Base-by-base conservation (phyloP, 208 protist genomes). In the Crithidia bombi region DNA sequence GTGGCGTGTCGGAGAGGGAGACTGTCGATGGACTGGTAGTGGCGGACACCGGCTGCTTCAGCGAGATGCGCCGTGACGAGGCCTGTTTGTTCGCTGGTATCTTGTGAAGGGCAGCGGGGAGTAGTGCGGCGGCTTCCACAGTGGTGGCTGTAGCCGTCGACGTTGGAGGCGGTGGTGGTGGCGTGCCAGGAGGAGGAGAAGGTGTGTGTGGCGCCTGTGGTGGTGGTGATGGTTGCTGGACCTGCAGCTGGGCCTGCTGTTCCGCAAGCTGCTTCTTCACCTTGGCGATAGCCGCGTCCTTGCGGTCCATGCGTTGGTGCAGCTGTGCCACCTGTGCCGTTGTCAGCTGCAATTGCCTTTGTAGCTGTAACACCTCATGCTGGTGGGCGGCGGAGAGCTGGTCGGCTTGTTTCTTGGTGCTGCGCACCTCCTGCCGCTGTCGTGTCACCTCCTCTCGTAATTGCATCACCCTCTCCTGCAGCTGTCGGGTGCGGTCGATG, bases 391-490 rank as follows among this genome's bases (percentile, higher is more conserved):
- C 75, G 17, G 55, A 49, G 38, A 76, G 64, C 69, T 75, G 65
- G 19, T 71, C 64, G 41, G 72, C 59, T 9, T 75, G 70, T 61
- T 81, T 67, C 62, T 86, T 73, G 36, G 78, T 61, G 44, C 70
- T 68, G 21, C 81, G 85, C 35, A 64, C 65, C 39, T 64, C 62
- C 25, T 50, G 52, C 9, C 79, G 71, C 52, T 87, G 85, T 25
- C 79, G 73, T 28, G 79, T 69, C 25, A 88, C 69, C 69, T 88
- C 79, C 41, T 85, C 80, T 21, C 61, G 69, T 67, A 90, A 78
- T 44, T 73, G 63, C 46, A 68, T 32, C 25, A 87, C 72, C 35
- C 76, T 70, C 35, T 72, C 51, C 61, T 81, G 78, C 14, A 89
- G 71, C 33, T 86, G 65, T 32, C 73, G 56, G 9, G 83, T 86